A percentile compares a stretch with the other conserved stretches of the same genome.
These are phyloP conservation scores for Sugiyamaella japonica DNA, from an alignment of 1,139 yeast genomes.

Conservation along the genomic window DNA sequence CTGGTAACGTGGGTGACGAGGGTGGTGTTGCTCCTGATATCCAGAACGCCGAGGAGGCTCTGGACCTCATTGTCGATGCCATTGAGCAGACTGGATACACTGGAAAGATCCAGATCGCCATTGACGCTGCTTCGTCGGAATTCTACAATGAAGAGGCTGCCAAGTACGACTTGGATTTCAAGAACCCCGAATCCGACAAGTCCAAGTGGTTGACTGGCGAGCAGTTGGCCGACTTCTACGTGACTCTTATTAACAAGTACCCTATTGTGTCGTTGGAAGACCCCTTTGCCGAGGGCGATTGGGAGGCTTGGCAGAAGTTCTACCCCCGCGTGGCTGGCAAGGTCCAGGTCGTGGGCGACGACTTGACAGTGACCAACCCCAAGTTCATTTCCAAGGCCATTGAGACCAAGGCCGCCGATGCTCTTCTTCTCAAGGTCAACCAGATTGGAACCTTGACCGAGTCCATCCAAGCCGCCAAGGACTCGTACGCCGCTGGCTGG, in stretches of 20 bases:
- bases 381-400: slow-evolving; percentile 88
- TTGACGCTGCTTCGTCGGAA: slow-evolving; percentile 96
- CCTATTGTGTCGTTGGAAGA: slow-evolving; percentile 98
- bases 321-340: slow-evolving; percentile 60
- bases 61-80: slow-evolving; percentile 84
- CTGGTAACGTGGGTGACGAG: slow-evolving; percentile 99
- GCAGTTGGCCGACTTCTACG: slow-evolving; percentile 82
- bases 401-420: slow-evolving; percentile 90
- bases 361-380: slow-evolving; percentile 97
- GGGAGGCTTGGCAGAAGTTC: slow-evolving; percentile 95
- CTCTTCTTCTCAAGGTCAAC: slow-evolving; percentile 86
- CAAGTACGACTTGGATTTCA: slow-evolving; percentile 94
- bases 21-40: slow-evolving; percentile 99
- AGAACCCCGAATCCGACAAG: slow-evolving; percentile 87
- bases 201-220: slow-evolving; percentile 87
- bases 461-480: slow-evolving; percentile 84
- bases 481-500: slow-evolving; percentile 83
- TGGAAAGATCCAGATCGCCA: slow-evolving; percentile 84
- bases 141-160: slow-evolving; percentile 79
- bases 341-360: slow-evolving; percentile 93
- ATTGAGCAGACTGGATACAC: slow-evolving; percentile 91
- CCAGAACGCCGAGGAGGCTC: slow-evolving; percentile 89
- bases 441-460: slow-evolving; percentile 85
- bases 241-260: slow-evolving; percentile 74
- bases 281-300: slow-evolving; percentile 98